Evolutionary conservation across 768 basidiomycete species (phyloP).

Genomic region (Rhizopogon roseolus): DNA sequence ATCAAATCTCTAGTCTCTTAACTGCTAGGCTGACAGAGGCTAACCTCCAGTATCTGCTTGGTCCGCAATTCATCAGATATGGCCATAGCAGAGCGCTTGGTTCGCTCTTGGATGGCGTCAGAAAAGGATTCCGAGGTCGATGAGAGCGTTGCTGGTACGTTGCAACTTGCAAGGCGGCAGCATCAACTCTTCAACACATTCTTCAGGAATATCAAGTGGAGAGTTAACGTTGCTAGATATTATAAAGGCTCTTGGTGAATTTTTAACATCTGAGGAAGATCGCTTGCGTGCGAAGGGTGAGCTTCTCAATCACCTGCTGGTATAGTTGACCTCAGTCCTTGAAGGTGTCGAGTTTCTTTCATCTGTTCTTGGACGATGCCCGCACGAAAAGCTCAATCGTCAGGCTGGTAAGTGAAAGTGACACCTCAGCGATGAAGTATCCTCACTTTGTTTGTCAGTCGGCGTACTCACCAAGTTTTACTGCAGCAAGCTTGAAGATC

Average conservation of each 20-base stretch:
- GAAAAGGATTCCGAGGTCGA: constrained; percentile 55
- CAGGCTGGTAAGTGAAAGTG: constrained; percentile 63
- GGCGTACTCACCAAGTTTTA: constrained; percentile 82
- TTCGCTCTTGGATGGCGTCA: constrained; percentile 71
- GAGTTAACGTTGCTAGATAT: constrained; percentile 63
- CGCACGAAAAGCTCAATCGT: constrained; percentile 60
- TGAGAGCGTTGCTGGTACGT: constrained; percentile 56
- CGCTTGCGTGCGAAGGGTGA: constrained; percentile 74
- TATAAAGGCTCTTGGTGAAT: constrained; percentile 84
- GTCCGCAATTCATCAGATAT: constrained; percentile 15
- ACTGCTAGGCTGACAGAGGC: neutral
- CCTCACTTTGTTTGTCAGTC: constrained; percentile 41
- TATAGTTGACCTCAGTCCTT: constrained; percentile 3
- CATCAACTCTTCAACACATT: constrained; percentile 30
- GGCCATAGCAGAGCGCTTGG: constrained; percentile 45
- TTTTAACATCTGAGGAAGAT: constrained; percentile 84
- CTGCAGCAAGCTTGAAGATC: constrained; percentile 81
- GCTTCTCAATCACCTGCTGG: neutral
- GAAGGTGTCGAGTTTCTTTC: constrained; percentile 85
- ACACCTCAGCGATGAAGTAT: neutral
- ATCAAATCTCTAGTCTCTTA: constrained; percentile 1
- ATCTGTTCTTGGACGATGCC: constrained; percentile 56
- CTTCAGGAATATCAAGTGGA: constrained; percentile 49
- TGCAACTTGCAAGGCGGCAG: neutral
- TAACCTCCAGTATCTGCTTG: neutral